Evolutionary conservation across 106 monocot genomes (phyloP).

Genomic region (Apostasia ramifera): DNA sequence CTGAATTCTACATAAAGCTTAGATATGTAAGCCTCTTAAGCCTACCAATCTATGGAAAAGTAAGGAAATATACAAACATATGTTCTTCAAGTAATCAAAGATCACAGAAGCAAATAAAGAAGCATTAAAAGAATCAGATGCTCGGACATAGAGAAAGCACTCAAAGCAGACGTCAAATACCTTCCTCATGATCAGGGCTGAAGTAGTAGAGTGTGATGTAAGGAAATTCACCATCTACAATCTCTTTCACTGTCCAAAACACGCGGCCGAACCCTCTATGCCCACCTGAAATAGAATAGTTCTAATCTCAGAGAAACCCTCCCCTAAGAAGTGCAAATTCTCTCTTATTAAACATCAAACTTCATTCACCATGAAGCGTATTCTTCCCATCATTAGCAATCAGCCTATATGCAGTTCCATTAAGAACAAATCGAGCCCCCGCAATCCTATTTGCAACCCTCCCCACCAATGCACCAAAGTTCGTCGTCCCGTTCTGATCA

Average conservation of each 20-base stretch:
- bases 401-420: conserved; percentile 21
- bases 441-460: conserved; percentile 51
- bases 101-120: no score
- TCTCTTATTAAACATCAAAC: no score
- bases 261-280: conserved; percentile 36
- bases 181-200: conserved; percentile 57
- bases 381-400: conserved; percentile 35
- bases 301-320: background rate
- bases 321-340: background rate
- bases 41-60: no score
- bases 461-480: conserved; percentile 64
- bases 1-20: no score
- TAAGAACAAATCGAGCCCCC: conserved; percentile 23
- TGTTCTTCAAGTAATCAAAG: no score
- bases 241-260: conserved; percentile 40
- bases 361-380: conserved; percentile 29
- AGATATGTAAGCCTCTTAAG: no score
- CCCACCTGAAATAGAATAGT: conserved; percentile 21
- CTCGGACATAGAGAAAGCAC: no score
- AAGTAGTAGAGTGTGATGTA: conserved; percentile 41
- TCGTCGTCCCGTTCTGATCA: conserved; percentile 34
- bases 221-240: conserved; percentile 29
- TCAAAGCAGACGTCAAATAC: conserved; percentile 5
- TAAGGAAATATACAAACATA: no score
- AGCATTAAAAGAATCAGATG: no score